These are phyloP conservation scores for Sphaceloma murrayae DNA, from an alignment of 2,329 filamentous ascomycete genomes.

Conservation along the genomic window DNA sequence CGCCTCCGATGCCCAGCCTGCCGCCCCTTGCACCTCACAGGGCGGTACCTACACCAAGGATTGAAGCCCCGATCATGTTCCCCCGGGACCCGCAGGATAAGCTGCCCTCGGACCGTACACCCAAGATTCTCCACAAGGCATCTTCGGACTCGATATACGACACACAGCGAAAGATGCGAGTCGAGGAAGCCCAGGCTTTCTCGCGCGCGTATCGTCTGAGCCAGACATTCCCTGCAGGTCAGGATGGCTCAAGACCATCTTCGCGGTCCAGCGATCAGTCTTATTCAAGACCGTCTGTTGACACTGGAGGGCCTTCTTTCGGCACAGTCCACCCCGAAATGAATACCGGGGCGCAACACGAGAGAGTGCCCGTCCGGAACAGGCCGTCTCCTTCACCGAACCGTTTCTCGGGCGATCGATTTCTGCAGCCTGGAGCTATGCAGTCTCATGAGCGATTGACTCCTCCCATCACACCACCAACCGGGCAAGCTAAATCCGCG, in stretches of 20 bases:
- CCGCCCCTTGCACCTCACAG: constrained; percentile 1
- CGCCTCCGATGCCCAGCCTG: constrained; percentile 1
- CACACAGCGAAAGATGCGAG: constrained; percentile 43
- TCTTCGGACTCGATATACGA: constrained; percentile 10
- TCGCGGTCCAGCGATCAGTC: constrained; percentile 7
- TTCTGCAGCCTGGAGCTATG: constrained; percentile 10
- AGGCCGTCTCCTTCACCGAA: constrained; percentile 2
- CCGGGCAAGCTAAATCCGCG: not conserved
- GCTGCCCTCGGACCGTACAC: constrained; percentile 8
- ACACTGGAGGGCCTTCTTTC: not conserved
- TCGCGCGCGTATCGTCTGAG: constrained; percentile 31
- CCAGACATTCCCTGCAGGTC: constrained; percentile 1
- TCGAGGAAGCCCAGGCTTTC: constrained; percentile 43
- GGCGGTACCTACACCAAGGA: not conserved
- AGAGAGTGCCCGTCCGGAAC: not conserved
- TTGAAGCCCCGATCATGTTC: not conserved
- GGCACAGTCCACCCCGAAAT: not conserved
- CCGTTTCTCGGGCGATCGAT: constrained; percentile 3
- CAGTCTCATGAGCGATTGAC: constrained; percentile 8
- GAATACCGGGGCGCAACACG: not conserved
- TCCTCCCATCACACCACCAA: constrained; percentile 8
- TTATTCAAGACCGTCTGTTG: not conserved
- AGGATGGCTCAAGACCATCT: not conserved
- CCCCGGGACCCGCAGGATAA: not conserved
- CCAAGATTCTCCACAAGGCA: constrained; percentile 3